Evolutionary conservation across 768 basidiomycete species (phyloP).

Genomic region (Macrolepiota fuliginosa): DNA sequence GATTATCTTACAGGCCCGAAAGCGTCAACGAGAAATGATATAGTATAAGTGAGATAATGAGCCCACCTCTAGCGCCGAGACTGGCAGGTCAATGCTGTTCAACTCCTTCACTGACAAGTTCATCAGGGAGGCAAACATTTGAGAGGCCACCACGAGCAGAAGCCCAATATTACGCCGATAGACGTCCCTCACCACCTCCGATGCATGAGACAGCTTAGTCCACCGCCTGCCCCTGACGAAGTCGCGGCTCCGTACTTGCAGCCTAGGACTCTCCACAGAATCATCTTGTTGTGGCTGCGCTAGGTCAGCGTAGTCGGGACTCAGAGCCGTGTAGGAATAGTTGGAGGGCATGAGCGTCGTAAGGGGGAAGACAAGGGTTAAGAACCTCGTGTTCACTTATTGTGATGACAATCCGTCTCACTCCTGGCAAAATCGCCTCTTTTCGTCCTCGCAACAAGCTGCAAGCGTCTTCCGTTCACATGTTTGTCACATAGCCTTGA

Average conservation of each 20-base stretch:
- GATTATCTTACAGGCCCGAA: slow-evolving; percentile 12
- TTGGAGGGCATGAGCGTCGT: slow-evolving; percentile 8
- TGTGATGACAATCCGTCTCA: background rate
- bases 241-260: background rate
- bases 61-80: slow-evolving; percentile 20
- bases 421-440: background rate
- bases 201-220: background rate
- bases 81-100: slow-evolving; percentile 22
- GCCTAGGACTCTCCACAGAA: background rate
- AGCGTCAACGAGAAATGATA: background rate
- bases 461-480: background rate
- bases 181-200: background rate
- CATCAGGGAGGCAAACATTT: slow-evolving; percentile 22
- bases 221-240: background rate
- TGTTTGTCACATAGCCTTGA: background rate
- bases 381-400: background rate
- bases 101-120: slow-evolving; percentile 22
- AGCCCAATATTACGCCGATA: slow-evolving; percentile 17
- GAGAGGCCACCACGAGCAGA: slow-evolving; percentile 19
- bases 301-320: slow-evolving; percentile 8
- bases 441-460: background rate
- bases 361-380: background rate
- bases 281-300: slow-evolving; percentile 1
- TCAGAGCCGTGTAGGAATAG: slow-evolving; percentile 9
- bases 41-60: background rate